A percentile compares a stretch with the other conserved stretches of the same genome.
Evolutionary conservation across 306 rosid genomes (phyloP).

Genomic region (Sophora flavescens): DNA sequence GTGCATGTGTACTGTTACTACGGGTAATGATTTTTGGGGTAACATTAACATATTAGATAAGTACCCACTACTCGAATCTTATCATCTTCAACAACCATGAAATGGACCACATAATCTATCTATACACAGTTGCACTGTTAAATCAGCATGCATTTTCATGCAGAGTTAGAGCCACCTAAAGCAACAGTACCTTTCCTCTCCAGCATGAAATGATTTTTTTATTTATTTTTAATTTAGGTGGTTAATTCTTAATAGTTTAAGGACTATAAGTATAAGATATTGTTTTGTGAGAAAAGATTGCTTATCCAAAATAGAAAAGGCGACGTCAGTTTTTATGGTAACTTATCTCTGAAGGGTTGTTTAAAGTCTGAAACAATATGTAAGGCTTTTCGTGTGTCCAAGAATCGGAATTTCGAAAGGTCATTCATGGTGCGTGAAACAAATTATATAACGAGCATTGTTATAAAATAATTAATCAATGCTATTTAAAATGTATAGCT

Average conservation of each 20-base stretch:
- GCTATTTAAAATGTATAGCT: neutral
- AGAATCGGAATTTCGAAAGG: slow-evolving; percentile 23
- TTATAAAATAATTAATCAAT: neutral
- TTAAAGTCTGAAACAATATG: neutral
- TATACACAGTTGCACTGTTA: slow-evolving; percentile 32
- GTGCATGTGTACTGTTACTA: neutral
- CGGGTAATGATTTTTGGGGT: neutral
- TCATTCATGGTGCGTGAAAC: slow-evolving; percentile 6
- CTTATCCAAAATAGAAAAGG: slow-evolving; percentile 44
- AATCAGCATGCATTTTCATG: slow-evolving; percentile 44
- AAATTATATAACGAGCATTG: neutral
- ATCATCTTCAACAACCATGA: slow-evolving; percentile 16
- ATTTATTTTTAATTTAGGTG: neutral
- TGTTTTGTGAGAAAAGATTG: slow-evolving; percentile 41
- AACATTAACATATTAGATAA: neutral
- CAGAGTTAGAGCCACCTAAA: slow-evolving; percentile 28
- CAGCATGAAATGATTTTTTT: neutral
- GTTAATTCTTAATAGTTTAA: slow-evolving; percentile 3
- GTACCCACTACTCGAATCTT: slow-evolving; percentile 4
- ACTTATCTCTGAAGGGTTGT: slow-evolving; percentile 2
- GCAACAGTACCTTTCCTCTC: slow-evolving; percentile 5
- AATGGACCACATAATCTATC: slow-evolving; percentile 23
- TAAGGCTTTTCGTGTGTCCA: slow-evolving; percentile 33
- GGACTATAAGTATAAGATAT: slow-evolving; percentile 34
- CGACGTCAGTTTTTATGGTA: slow-evolving; percentile 5